Evolutionary conservation across 495 filamentous ascomycete species (phyloP).

Genomic region (Filosporella fistucella): DNA sequence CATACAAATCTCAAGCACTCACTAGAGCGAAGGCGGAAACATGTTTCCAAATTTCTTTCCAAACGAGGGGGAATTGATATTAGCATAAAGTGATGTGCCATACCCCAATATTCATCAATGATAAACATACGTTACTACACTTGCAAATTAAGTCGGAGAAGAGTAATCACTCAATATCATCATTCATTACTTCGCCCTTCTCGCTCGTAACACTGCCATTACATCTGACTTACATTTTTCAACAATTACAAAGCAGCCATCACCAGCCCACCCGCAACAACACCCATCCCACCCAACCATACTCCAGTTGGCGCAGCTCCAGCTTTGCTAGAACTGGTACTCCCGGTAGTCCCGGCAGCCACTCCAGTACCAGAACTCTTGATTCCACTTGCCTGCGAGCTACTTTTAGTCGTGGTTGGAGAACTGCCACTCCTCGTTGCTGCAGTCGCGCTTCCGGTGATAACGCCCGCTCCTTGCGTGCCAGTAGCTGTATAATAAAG

Average conservation of each 20-base stretch:
- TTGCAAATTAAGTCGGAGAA: too few species aligned
- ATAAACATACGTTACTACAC: too few species aligned
- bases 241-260: slow-evolving; percentile 24
- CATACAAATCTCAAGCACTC: too few species aligned
- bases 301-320: slow-evolving; percentile 14
- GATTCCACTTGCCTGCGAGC: not conserved
- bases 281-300: slow-evolving; percentile 4
- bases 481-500: slow-evolving; percentile 32
- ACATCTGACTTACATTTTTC: too few species aligned
- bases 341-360: not conserved
- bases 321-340: slow-evolving; percentile 10
- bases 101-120: too few species aligned
- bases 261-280: slow-evolving; percentile 6
- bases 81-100: too few species aligned
- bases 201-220: too few species aligned
- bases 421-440: slow-evolving; percentile 18
- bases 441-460: slow-evolving; percentile 31
- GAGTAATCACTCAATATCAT: too few species aligned
- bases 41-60: too few species aligned
- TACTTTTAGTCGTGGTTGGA: not conserved
- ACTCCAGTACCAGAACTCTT: not conserved
- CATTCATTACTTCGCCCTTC: too few species aligned
- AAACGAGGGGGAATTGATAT: too few species aligned
- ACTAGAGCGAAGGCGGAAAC: too few species aligned
- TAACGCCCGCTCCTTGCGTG: slow-evolving; percentile 28